Evolutionary conservation across 2,329 filamentous ascomycete genomes (phyloP), one percentile per base, ranked within the genome.

Genomic region (Zelopaecilomyces penicillatus): DNA sequence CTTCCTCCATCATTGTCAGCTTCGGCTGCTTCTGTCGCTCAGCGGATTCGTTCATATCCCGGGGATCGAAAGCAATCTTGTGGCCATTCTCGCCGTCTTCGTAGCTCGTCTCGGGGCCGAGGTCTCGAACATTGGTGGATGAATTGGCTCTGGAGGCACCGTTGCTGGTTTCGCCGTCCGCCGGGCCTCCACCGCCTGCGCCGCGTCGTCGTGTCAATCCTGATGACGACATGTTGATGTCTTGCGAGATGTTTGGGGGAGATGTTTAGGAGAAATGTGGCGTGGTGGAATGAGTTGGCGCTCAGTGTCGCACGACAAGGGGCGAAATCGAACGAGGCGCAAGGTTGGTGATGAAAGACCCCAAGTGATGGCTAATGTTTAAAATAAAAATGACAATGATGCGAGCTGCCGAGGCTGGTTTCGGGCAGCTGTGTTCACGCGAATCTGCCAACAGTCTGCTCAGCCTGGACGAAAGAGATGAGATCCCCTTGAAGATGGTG

Each of bases 21-120:
- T 97, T 98, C 39, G 93, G 93, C 73, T 97, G 91, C 73, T 96
- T 97, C 76, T 80, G 93, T 64, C 93, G 76, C 74, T 98, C 93
- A 55, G 85, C 88, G 67, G 82, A 96, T 75, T 98, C 93, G 70
- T 85, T 95, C 60, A 98, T 95, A 67, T 98, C 93, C 66, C 91
- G 79, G 48, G 93, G 93, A 66, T 98, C 93, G 65, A 88, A 98
- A 47, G 90, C 93, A 66, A 98, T 97, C 76, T 94, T 95, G 77
- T 97, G 93, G 54, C 93, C 93, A 71, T 96, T 96, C 69, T 95
- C 91, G 65, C 85, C 77, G 63, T 76, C 89, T 70, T 90, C 85
- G 73, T 95, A 97, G 59, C 85, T 91, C 49, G 93, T 96, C 69
- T 83, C 80, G 58, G 78, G 80, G 52, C 65, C 71, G 59, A 58